Evolutionary conservation across 1,284 basidiomycete species (phyloP).

Genomic region (Irpex sp.): DNA sequence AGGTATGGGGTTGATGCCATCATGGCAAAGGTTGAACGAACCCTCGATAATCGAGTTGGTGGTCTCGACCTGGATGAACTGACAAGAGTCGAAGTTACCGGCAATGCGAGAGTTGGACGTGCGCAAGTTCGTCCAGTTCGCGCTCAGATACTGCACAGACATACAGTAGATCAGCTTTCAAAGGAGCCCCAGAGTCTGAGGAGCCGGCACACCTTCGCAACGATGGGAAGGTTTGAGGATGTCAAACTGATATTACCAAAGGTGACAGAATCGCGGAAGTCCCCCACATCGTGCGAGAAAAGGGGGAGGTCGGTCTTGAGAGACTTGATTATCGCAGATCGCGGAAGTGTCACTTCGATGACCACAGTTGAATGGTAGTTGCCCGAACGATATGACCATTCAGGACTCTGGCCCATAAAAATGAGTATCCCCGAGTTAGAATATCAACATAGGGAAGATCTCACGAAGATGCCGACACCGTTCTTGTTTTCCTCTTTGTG

Average conservation of each 20-base stretch:
- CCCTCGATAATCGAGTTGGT: constrained; percentile 36
- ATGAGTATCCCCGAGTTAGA: not conserved
- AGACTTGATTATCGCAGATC: constrained; percentile 10
- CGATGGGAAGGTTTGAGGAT: constrained; percentile 15
- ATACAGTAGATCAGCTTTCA: constrained; percentile 18
- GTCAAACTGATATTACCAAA: constrained; percentile 15
- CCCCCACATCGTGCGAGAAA: constrained; percentile 19
- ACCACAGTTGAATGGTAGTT: constrained; percentile 12
- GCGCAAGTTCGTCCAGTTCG: constrained; percentile 21
- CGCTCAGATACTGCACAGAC: constrained; percentile 33
- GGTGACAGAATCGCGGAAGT: constrained; percentile 11
- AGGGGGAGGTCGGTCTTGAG: constrained; percentile 19
- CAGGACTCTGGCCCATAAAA: constrained; percentile 12
- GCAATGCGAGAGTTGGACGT: constrained; percentile 32
- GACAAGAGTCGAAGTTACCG: constrained; percentile 34
- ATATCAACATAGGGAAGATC: constrained; percentile 2
- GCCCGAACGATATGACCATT: not conserved
- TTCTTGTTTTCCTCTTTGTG: constrained; percentile 15
- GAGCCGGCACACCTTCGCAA: constrained; percentile 11
- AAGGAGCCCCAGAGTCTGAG: not conserved
- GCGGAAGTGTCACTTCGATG: constrained; percentile 16
- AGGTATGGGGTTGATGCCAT: constrained; percentile 5
- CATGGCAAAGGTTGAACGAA: constrained; percentile 30
- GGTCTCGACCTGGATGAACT: constrained; percentile 24
- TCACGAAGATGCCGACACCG: constrained; percentile 27